Base-by-base conservation (phyloP, 106 monocot genomes). In the Dendrobium chrysotoxum region DNA sequence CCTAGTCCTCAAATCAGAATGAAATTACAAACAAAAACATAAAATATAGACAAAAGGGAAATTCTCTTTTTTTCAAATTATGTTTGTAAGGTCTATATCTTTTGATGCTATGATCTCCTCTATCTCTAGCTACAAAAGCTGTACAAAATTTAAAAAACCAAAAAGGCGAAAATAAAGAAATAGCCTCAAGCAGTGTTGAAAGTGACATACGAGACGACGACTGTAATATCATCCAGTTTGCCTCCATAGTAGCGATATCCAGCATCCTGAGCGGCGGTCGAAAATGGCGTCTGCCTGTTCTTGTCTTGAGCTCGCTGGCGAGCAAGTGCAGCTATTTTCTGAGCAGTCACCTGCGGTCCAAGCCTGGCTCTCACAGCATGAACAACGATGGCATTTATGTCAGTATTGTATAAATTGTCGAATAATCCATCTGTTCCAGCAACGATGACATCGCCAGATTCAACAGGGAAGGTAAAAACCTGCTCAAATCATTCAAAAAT, bases 221-320 rank as follows among this genome's bases (percentile, higher is more conserved):
- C 78, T 4, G 78, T 78, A 13, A 78, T 78, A 23, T 78, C 78
- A 39, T 78, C 78, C 16, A 58, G 31, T 47, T 78, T 78, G 53
- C 78, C 78, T 21, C 78, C 78, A 78, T 78, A 57, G 57, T 78
- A 78, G 12, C 53, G 35, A 57, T 35, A 57, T 18, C 78, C 78
- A 4, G 78, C 78, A 40, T 78, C 55, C 38, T 78, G 78, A 58
- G 78, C 78, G 1, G 78, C 78, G 0, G 55, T 57, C 20, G 78
- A 78, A 25, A 78, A 78, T 2, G 78, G 78, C 16, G 78, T 78
- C 21, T 78, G 78, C 78, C 78, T n/a, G 39, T 78, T 39, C 78
- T 78, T 78, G 57, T 78, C 78, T 58, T 78, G 78, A 35, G 78
- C 78, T 78, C 78, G 78, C 57, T 78, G 78, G 53, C 78, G 78